phyloP scores from a whole-genome alignment of 805 yeast species.

The Hanseniaspora thailandica region DNA sequence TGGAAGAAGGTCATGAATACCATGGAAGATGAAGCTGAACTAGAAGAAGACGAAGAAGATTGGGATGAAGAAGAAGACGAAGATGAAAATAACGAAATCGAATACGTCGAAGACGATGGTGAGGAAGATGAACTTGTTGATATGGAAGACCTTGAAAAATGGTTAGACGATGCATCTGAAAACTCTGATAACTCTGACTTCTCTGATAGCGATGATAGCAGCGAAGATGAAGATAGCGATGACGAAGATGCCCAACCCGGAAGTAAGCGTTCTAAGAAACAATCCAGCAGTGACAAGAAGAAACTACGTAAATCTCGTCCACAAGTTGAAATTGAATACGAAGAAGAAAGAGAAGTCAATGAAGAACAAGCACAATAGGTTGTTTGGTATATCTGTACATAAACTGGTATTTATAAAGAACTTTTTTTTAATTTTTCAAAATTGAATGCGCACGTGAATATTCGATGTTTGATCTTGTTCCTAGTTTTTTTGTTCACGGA shows the following conservation, averaged over 20 bases:
- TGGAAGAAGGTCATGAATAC: slow-evolving; percentile 90
- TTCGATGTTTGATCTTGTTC: too few species aligned
- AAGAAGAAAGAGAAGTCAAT: slow-evolving; percentile 44
- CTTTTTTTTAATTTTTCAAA: neutral
- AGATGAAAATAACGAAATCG: slow-evolving; percentile 53
- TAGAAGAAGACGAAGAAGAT: slow-evolving; percentile 37
- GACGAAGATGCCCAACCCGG: slow-evolving; percentile 30
- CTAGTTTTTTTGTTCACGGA: too few species aligned
- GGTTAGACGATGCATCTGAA: slow-evolving; percentile 49
- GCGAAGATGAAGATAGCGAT: slow-evolving; percentile 30
- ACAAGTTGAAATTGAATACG: slow-evolving; percentile 73
- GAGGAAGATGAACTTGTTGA: slow-evolving; percentile 84
- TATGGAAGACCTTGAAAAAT: slow-evolving; percentile 81
- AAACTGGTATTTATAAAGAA: neutral
- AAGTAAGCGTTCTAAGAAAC: slow-evolving; percentile 58
- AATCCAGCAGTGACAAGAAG: slow-evolving; percentile 69
- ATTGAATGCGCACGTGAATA: neutral
- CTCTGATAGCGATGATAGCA: slow-evolving; percentile 30
- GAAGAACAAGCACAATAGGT: slow-evolving; percentile 20
- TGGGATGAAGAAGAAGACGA: slow-evolving; percentile 38
- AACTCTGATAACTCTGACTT: slow-evolving; percentile 30
- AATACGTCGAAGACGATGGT: slow-evolving; percentile 80
- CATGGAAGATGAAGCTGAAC: slow-evolving; percentile 57
- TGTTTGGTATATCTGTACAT: slow-evolving; percentile 17
- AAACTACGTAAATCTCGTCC: slow-evolving; percentile 36